These are phyloP conservation scores for Fusarium avenaceum DNA, from an alignment of 2,329 filamentous ascomycete species.

Conservation along the genomic window DNA sequence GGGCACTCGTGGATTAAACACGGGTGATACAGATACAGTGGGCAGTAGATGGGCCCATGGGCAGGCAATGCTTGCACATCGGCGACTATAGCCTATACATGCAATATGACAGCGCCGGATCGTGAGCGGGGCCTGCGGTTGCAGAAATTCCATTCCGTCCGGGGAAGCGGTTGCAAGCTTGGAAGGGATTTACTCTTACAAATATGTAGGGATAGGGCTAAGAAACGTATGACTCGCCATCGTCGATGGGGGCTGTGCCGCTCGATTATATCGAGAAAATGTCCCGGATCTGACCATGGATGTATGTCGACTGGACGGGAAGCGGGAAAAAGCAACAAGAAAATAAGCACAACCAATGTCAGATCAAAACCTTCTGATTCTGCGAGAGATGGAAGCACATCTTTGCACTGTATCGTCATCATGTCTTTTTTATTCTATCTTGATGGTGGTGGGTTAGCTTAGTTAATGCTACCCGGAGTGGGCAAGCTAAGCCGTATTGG, in stretches of 20 bases:
- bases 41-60: slow-evolving; percentile 9
- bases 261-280: slow-evolving; percentile 19
- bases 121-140: slow-evolving; percentile 18
- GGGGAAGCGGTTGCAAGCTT: slow-evolving; percentile 28
- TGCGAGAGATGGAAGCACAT: slow-evolving; percentile 9
- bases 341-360: slow-evolving; percentile 13
- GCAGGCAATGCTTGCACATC: slow-evolving; percentile 31
- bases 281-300: slow-evolving; percentile 12
- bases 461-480: slow-evolving; percentile 11
- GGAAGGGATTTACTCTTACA: slow-evolving; percentile 1
- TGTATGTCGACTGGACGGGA: slow-evolving; percentile 10
- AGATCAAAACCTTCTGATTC: slow-evolving; percentile 23
- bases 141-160: slow-evolving; percentile 16
- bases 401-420: slow-evolving; percentile 2
- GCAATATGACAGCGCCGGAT: slow-evolving; percentile 20
- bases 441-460: slow-evolving; percentile 24
- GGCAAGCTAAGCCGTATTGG: slow-evolving; percentile 32
- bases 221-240: slow-evolving; percentile 46
- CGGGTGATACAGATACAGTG: slow-evolving; percentile 8
- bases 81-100: slow-evolving; percentile 8
- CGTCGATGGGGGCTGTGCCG: slow-evolving; percentile 33
- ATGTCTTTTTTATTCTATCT: background rate
- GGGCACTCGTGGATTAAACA: slow-evolving; percentile 2
- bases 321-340: slow-evolving; percentile 7
- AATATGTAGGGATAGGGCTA: slow-evolving; percentile 4